Evolutionary conservation across 345 rosid species (phyloP).

Genomic region (Eucalyptus sp.): DNA sequence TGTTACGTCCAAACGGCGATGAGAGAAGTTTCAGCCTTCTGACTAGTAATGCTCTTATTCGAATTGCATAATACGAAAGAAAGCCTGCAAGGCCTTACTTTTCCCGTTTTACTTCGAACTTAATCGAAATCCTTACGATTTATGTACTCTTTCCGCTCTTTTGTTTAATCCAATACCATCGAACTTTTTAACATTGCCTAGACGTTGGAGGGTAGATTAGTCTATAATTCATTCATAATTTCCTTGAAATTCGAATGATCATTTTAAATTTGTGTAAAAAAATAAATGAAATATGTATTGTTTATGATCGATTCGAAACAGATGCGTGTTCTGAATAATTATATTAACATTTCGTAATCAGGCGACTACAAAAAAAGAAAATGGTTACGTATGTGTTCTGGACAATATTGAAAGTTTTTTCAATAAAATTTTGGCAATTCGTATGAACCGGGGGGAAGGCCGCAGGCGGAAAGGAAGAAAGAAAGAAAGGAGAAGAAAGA

Average conservation of each 20-base stretch:
- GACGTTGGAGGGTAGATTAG: accelerated
- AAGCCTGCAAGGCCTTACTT: no score
- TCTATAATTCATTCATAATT: not conserved
- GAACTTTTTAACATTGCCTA: not conserved
- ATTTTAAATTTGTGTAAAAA: not conserved
- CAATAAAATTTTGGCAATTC: not conserved
- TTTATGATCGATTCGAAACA: accelerated
- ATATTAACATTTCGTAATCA: not conserved
- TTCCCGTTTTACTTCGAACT: no score
- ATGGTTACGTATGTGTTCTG: not conserved
- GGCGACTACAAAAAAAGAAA: not conserved
- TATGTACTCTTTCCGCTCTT: accelerated
- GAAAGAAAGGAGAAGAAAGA: not conserved
- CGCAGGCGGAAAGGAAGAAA: no score
- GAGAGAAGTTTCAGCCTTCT: no score
- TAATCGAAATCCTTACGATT: no score
- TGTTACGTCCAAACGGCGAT: accelerated
- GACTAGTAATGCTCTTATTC: not conserved
- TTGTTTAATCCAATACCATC: no score
- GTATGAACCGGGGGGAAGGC: not conserved
- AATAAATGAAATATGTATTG: accelerated
- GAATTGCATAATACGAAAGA: no score
- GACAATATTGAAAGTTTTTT: not conserved
- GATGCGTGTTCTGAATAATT: accelerated
- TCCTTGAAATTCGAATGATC: not conserved